These are phyloP conservation scores for Vigna trinervia DNA, from an alignment of 306 rosid species.

Conservation along the genomic window DNA sequence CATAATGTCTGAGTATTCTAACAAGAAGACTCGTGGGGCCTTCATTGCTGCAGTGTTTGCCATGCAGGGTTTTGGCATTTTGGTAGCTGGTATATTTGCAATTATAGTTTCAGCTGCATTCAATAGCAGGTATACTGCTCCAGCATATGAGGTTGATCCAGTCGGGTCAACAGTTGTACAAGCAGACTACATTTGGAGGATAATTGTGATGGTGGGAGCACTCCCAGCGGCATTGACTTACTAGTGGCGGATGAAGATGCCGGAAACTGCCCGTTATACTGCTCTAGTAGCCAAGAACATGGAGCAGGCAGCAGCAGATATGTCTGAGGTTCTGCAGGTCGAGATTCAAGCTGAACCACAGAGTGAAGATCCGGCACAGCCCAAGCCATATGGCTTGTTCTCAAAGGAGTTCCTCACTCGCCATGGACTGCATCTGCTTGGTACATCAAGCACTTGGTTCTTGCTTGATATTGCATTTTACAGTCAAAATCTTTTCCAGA, in stretches of 20 bases:
- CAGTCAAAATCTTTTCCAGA: slow-evolving; percentile 86
- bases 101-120: slow-evolving; percentile 59
- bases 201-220: slow-evolving; percentile 79
- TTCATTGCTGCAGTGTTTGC: slow-evolving; percentile 88
- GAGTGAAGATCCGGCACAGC: slow-evolving; percentile 27
- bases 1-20: no score
- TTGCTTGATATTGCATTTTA: slow-evolving; percentile 79
- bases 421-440: slow-evolving; percentile 82
- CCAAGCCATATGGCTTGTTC: slow-evolving; percentile 65
- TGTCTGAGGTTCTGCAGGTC: slow-evolving; percentile 78
- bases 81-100: slow-evolving; percentile 76
- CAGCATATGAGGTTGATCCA: slow-evolving; percentile 58
- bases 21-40: slow-evolving; percentile 83
- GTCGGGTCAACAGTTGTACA: slow-evolving; percentile 67
- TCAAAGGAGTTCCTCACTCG: slow-evolving; percentile 57
- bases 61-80: slow-evolving; percentile 87
- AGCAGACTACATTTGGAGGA: slow-evolving; percentile 80
- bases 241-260: slow-evolving; percentile 83
- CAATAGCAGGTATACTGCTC: slow-evolving; percentile 56
- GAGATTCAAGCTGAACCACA: slow-evolving; percentile 60
- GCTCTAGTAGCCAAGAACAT: slow-evolving; percentile 79
- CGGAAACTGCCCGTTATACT: slow-evolving; percentile 82
- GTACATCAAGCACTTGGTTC: slow-evolving; percentile 84
- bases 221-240: slow-evolving; percentile 73
- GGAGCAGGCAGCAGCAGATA: slow-evolving; percentile 65